phyloP scores from a whole-genome alignment of 2,329 filamentous ascomycete genomes.

The Penicillium expansum region DNA sequence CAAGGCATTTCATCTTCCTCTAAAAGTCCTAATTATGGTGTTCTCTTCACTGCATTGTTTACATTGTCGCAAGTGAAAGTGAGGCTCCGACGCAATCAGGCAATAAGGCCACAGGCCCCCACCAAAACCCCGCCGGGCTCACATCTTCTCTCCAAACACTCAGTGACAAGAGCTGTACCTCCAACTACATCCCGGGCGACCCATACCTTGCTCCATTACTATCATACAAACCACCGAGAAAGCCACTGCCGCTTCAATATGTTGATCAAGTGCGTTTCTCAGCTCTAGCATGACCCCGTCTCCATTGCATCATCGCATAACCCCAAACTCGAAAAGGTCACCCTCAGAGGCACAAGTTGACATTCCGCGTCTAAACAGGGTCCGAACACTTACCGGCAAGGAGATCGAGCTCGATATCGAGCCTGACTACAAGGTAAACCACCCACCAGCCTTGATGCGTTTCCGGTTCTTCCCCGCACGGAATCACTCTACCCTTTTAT shows the following conservation, averaged over 20 bases:
- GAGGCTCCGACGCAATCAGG: constrained; percentile 21
- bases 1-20: no score
- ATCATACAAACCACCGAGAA: not conserved
- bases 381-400: constrained; percentile 96
- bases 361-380: constrained; percentile 54
- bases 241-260: constrained; percentile 33
- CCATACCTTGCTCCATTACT: not conserved
- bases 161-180: constrained; percentile 5
- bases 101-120: constrained; percentile 28
- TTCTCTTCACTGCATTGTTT: not conserved
- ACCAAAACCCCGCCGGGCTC: constrained; percentile 32
- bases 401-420: constrained; percentile 99
- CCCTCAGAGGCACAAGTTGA: constrained; percentile 13
- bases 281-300: not conserved
- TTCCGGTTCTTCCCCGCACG: constrained; percentile 2
- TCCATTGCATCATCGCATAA: constrained; percentile 21
- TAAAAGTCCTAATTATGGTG: not conserved
- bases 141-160: constrained; percentile 24
- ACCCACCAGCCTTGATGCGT: not conserved
- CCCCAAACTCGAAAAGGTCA: constrained; percentile 5
- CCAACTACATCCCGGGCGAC: not conserved
- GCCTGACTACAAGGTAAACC: constrained; percentile 76
- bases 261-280: constrained; percentile 50
- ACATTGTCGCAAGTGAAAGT: not conserved
- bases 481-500: not conserved